Conservation (phyloP, 306 rosid species). For the Vachellia pachyceras region DNA sequence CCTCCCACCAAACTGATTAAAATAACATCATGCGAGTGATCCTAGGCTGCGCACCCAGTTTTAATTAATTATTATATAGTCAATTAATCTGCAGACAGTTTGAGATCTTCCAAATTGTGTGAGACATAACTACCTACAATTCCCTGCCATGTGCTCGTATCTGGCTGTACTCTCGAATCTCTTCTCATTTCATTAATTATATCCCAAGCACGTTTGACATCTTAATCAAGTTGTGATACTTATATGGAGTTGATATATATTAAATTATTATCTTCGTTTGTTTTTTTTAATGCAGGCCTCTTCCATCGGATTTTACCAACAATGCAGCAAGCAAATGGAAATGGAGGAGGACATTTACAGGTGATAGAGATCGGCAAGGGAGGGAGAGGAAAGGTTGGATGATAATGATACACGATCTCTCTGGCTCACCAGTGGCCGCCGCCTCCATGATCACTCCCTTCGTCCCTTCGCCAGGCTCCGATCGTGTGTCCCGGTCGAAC, state of each 20-base stretch:
- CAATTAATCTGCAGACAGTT: constrained; percentile 50
- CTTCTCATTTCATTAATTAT: constrained; percentile 25
- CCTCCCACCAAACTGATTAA: background rate
- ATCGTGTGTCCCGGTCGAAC: constrained; percentile 84
- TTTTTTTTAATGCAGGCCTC: constrained; percentile 47
- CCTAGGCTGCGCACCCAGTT: constrained; percentile 27
- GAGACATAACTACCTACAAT: constrained; percentile 49
- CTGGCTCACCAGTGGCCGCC: constrained; percentile 88
- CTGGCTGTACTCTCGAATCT: constrained; percentile 29
- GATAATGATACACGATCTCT: constrained; percentile 85
- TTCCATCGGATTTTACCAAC: constrained; percentile 62
- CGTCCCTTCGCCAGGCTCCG: constrained; percentile 84
- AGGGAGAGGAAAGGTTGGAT: constrained; percentile 97
- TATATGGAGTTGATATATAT: background rate
- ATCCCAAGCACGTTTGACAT: constrained; percentile 39
- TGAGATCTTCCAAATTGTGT: constrained; percentile 50
- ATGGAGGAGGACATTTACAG: constrained; percentile 68
- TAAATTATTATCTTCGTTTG: background rate
- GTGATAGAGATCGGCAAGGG: constrained; percentile 61
- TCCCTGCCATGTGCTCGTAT: constrained; percentile 70
- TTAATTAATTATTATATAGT: constrained; percentile 26
- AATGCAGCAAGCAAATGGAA: constrained; percentile 64
- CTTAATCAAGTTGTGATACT: constrained; percentile 6
- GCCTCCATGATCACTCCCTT: constrained; percentile 95
- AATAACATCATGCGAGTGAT: background rate